These are phyloP conservation scores for Tinospora cordifolia DNA, from an alignment of 164 flowering plant species.

Conservation along the genomic window DNA sequence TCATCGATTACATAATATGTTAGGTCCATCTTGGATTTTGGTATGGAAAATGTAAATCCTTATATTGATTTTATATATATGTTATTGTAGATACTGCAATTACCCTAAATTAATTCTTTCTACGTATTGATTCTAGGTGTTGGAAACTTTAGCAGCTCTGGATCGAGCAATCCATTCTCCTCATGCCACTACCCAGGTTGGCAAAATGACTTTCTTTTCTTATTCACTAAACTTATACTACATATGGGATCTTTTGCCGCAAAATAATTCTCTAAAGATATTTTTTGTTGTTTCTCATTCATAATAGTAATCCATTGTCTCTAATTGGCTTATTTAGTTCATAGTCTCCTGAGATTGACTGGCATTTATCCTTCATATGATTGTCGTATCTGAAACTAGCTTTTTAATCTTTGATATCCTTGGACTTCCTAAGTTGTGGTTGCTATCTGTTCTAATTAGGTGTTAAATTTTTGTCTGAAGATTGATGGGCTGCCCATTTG, in stretches of 20 bases:
- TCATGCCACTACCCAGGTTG: constrained; percentile 93
- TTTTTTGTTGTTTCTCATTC: too few relatives aligned
- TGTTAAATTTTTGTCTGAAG: too few relatives aligned
- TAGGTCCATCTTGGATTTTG: constrained; percentile 97
- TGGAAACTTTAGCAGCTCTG: constrained; percentile 89
- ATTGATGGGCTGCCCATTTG: too few relatives aligned
- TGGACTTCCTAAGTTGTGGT: too few relatives aligned
- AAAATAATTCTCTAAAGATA: not conserved
- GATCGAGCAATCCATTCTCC: constrained; percentile 96
- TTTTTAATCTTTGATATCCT: too few relatives aligned
- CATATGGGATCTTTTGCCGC: not conserved
- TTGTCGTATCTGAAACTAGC: too few relatives aligned
- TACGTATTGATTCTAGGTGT: constrained; percentile 43
- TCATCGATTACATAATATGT: constrained; percentile 79
- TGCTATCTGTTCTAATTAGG: too few relatives aligned
- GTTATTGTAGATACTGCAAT: not conserved
- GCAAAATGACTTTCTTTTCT: not conserved
- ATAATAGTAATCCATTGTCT: not conserved
- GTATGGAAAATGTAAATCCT: constrained; percentile 41
- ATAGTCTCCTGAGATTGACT: not conserved
- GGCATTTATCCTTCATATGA: too few relatives aligned
- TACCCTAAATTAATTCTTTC: not conserved
- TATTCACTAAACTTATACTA: not conserved
- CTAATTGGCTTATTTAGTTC: not conserved
- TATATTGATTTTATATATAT: not conserved